Percentiles rank a stretch among this genome's conserved stretches.
Conservation (phyloP, 2,329 filamentous ascomycete species). For the Huntiella bhutanensis region DNA sequence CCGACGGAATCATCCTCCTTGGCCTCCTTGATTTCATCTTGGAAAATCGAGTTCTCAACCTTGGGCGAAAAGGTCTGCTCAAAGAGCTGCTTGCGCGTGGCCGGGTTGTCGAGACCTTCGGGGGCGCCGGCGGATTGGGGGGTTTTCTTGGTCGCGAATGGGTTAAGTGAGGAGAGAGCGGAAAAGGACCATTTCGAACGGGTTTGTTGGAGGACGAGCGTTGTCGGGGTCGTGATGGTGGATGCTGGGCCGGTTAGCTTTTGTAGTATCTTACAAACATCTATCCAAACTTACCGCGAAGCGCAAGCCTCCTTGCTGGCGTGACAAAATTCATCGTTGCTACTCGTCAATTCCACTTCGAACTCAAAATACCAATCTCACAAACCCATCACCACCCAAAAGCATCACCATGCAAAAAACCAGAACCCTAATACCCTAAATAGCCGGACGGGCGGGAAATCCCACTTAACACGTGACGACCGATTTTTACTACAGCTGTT, state of each 20-base stretch:
- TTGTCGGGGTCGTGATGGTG: slow-evolving; percentile 5
- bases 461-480: neutral
- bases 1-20: slow-evolving; percentile 18
- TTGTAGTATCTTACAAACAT: too few species aligned
- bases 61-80: slow-evolving; percentile 23
- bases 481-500: neutral
- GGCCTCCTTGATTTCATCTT: slow-evolving; percentile 30
- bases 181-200: slow-evolving; percentile 24
- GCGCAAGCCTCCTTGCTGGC: slow-evolving; percentile 13
- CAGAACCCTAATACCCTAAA: neutral
- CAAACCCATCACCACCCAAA: too few species aligned
- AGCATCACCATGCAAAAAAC: neutral
- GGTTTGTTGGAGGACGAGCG: slow-evolving; percentile 15
- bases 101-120: slow-evolving; percentile 24
- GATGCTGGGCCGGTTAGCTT: slow-evolving; percentile 12
- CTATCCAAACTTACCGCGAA: slow-evolving; percentile 10
- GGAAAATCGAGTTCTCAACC: slow-evolving; percentile 40
- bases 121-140: slow-evolving; percentile 15
- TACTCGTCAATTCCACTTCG: too few species aligned
- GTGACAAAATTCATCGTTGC: slow-evolving; percentile 13
- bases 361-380: too few species aligned
- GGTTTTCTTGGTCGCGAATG: slow-evolving; percentile 10
- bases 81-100: slow-evolving; percentile 24
- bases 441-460: neutral
- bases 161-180: slow-evolving; percentile 22